These are phyloP conservation scores for Populus alba DNA, from an alignment of 345 rosid species.

Conservation along the genomic window DNA sequence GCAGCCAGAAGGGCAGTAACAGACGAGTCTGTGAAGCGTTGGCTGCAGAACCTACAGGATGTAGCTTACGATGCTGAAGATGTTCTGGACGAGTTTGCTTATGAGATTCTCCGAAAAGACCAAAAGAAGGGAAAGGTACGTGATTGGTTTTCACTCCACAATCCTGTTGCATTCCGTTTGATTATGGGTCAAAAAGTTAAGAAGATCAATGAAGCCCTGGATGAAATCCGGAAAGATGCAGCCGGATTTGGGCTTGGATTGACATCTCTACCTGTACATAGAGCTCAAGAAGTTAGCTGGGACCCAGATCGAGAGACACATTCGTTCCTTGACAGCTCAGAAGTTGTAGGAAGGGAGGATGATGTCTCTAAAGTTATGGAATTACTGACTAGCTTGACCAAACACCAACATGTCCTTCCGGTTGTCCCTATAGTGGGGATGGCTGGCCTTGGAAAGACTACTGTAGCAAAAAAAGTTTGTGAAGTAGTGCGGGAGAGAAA, in stretches of 20 bases:
- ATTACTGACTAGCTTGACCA: not conserved
- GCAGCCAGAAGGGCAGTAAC: no score
- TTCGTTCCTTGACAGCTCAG: not conserved
- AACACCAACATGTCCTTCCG: not conserved
- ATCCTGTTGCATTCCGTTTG: not conserved
- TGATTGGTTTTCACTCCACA: no score
- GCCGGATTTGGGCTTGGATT: not conserved
- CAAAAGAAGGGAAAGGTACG: no score
- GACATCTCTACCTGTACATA: not conserved
- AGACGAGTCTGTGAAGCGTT: no score
- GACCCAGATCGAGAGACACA: not conserved
- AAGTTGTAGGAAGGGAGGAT: conserved; percentile 14
- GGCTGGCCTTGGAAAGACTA: conserved; percentile 30
- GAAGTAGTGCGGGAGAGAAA: not conserved
- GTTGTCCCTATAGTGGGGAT: conserved; percentile 23
- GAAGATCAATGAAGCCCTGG: not conserved
- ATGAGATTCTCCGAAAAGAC: no score
- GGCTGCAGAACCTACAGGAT: no score
- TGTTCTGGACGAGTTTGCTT: no score
- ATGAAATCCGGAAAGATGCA: not conserved
- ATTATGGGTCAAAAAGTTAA: not conserved
- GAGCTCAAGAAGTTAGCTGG: not conserved
- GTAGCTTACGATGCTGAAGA: no score
- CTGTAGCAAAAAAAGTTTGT: conserved; percentile 15
- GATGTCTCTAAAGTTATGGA: conserved; percentile 13